Evolutionary conservation across 306 rosid species (phyloP).

Genomic region (Begonia peltatifolia): DNA sequence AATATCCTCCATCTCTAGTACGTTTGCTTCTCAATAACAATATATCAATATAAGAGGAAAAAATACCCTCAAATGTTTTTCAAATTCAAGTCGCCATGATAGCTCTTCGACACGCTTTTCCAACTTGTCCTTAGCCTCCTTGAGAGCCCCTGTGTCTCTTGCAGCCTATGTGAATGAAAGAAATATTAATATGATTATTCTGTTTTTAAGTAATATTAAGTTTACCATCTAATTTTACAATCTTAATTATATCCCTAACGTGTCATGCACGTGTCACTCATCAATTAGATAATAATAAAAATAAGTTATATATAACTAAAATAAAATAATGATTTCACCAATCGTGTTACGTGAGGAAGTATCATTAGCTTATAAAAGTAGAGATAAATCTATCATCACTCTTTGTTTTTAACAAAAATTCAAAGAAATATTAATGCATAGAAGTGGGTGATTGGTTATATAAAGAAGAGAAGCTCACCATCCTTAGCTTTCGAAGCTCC

Average conservation of each 20-base stretch:
- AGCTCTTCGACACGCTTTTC: conserved; percentile 93
- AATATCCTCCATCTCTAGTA: too few relatives aligned
- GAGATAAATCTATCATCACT: too few relatives aligned
- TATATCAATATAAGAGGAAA: conserved; percentile 10
- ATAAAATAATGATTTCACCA: too few relatives aligned
- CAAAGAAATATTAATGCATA: neutral
- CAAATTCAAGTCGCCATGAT: conserved; percentile 72
- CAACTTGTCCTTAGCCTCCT: conserved; percentile 88
- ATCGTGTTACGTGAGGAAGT: too few relatives aligned
- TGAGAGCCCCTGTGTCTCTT: conserved; percentile 82
- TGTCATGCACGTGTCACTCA: too few relatives aligned
- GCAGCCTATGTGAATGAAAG: conserved; percentile 47
- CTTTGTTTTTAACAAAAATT: neutral
- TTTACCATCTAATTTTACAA: too few relatives aligned
- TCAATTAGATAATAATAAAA: too few relatives aligned
- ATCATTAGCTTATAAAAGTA: too few relatives aligned
- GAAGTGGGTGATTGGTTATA: neutral
- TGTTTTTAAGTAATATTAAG: neutral
- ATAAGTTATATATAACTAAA: too few relatives aligned
- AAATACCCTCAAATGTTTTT: conserved; percentile 66
- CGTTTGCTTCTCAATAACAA: too few relatives aligned
- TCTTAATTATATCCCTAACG: too few relatives aligned
- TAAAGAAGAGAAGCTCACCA: conserved; percentile 25
- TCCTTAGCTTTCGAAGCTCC: conserved; percentile 62
- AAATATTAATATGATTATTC: conserved; percentile 6